These are phyloP conservation scores for Otatea glauca DNA, from an alignment of 176 grass and related monocot species.

Conservation along the genomic window DNA sequence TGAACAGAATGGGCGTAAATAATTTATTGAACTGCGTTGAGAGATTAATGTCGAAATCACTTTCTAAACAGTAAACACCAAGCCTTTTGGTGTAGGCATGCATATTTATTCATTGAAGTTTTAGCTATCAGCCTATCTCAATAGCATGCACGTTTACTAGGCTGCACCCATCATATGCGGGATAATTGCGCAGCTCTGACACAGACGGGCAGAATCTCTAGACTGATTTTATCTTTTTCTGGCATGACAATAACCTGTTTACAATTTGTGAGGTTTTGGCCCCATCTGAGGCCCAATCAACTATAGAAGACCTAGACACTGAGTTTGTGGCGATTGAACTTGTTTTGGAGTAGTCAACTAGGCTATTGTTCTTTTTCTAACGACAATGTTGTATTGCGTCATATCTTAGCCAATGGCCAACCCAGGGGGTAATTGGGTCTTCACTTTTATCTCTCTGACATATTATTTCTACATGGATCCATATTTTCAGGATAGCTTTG, in stretches of 20 bases:
- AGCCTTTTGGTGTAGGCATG: background rate
- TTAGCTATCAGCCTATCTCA: background rate
- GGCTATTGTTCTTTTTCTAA: background rate
- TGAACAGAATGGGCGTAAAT: background rate
- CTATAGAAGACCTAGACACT: background rate
- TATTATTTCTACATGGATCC: slow-evolving; percentile 12
- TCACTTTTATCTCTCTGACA: slow-evolving; percentile 4
- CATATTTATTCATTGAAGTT: slow-evolving; percentile 8
- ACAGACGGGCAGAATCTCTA: background rate
- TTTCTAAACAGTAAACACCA: background rate
- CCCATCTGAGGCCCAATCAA: background rate
- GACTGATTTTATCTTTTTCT: slow-evolving; percentile 7
- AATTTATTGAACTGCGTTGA: slow-evolving; percentile 15
- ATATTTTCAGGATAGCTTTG: slow-evolving; percentile 28
- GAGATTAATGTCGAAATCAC: slow-evolving; percentile 1
- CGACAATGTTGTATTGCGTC: slow-evolving; percentile 4
- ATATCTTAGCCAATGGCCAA: background rate
- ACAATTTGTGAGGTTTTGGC: background rate
- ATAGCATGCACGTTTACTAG: slow-evolving; percentile 13
- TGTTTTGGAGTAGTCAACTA: background rate
- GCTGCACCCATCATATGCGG: background rate
- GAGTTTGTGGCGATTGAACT: background rate
- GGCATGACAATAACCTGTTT: background rate
- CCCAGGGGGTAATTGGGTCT: background rate
- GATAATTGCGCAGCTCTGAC: background rate